Base-by-base conservation (phyloP, 495 filamentous ascomycete genomes). In the Annulohypoxylon stygium region DNA sequence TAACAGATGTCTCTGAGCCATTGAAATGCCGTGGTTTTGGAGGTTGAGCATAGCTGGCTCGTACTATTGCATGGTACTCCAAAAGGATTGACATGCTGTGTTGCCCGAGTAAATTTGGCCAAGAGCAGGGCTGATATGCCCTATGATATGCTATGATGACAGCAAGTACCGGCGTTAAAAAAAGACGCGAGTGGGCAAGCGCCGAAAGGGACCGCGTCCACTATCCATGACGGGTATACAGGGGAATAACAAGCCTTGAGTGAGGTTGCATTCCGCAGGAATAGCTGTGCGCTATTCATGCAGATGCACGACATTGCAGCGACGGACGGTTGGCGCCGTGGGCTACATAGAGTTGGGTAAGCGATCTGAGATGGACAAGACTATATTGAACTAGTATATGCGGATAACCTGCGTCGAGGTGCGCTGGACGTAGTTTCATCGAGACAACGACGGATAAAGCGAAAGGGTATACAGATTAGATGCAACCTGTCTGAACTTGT, bases 241-340 rank as follows among this genome's bases (percentile, higher is more conserved):
- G 39, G 73, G 69, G 12, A 75, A 75, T 75, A 75, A 59, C 73
- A 67, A 75, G 62, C 67, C 59, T 65, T 66, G 25, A 47, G 65
- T 62, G 55, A 66, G 68, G 73, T 75, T 65, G 65, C 73, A 75
- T 68, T 26, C 73, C 73, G 73, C 54, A 75, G 47, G 23, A 66
- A 69, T 65, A 65, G 54, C 23, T 39, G 57, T 53, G 51, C 62
- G 60, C 47, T 72, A 72, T 67, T 25, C 64, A 75, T 75, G 73
- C 73, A 75, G 43, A 75, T 75, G 73, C 69, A 71, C 69, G 64
- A 69, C 73, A 75, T 65, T 67, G 73, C 63, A 43, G 73, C 55
- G 65, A 61, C 69, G 68, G 73, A 72, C 61, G 64, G 60, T 72
- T 72, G 69, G 73, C 65, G 73, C 73, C 73, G 73, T 69, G 41